Conservation (phyloP, 371 early-diverging fungal genomes). For the Nematocida sp. region DNA sequence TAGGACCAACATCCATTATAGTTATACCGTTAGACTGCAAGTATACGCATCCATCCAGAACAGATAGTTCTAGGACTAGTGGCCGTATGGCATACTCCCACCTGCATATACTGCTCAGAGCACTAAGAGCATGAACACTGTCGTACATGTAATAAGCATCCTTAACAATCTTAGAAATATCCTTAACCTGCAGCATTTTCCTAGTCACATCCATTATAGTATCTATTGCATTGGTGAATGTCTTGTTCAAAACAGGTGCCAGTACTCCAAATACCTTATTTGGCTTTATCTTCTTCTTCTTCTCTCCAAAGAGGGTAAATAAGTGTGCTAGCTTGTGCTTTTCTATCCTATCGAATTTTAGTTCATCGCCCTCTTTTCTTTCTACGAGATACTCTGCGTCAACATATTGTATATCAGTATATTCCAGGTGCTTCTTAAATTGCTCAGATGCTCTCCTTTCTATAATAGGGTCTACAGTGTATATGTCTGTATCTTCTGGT, state of each 20-base stretch:
- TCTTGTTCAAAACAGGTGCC: background rate
- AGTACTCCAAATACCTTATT: background rate
- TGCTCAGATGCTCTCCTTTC: background rate
- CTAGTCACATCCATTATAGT: background rate
- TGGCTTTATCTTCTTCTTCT: background rate
- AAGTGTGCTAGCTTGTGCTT: slow-evolving; percentile 28
- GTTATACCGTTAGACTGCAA: background rate
- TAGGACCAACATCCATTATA: background rate
- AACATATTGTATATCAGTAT: background rate
- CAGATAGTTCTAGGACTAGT: background rate
- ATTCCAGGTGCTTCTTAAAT: background rate
- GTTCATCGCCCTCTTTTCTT: background rate
- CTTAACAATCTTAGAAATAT: background rate
- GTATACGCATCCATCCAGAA: too few relatives aligned
- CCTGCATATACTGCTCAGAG: background rate
- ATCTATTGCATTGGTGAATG: background rate
- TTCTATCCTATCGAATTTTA: background rate
- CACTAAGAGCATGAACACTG: background rate
- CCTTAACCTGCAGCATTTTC: background rate
- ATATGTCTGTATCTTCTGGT: background rate
- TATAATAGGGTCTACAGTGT: background rate
- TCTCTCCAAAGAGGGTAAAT: background rate
- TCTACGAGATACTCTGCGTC: background rate
- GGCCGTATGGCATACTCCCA: background rate
- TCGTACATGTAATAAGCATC: background rate